These are phyloP conservation scores for Ceratocystis eucalypticola DNA, from an alignment of 2,329 filamentous ascomycete species.

Conservation along the genomic window DNA sequence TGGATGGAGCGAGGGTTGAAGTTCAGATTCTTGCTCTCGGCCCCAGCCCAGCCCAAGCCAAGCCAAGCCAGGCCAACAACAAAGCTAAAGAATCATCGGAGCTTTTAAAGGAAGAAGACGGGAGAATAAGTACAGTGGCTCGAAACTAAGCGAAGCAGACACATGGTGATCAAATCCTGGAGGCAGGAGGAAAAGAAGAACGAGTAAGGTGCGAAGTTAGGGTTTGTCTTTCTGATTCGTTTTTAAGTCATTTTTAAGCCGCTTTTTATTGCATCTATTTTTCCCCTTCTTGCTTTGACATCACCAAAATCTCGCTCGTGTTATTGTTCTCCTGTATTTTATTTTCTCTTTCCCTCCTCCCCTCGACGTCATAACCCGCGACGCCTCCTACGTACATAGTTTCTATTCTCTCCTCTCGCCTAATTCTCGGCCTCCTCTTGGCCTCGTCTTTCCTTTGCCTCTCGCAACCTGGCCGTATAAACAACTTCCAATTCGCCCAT, in stretches of 20 bases:
- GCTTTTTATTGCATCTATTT: background rate
- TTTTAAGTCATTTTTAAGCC: conserved; percentile 1
- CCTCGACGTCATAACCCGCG: background rate
- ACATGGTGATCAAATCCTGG: background rate
- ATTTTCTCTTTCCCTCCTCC: background rate
- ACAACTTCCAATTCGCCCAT: background rate
- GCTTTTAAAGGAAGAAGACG: too few species aligned
- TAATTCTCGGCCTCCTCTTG: background rate
- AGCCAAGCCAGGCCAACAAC: too few species aligned
- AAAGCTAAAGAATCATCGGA: too few species aligned
- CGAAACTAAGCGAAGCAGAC: background rate
- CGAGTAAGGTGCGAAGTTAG: background rate
- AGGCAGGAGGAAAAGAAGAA: too few species aligned
- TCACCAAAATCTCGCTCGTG: too few species aligned
- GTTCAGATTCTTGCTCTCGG: too few species aligned
- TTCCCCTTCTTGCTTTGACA: background rate
- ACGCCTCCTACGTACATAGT: background rate
- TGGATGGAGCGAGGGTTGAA: too few species aligned
- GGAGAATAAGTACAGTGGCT: too few species aligned
- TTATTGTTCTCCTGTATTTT: background rate
- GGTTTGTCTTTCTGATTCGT: background rate
- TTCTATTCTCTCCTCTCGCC: background rate
- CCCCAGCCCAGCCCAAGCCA: too few species aligned
- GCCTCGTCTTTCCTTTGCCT: background rate
- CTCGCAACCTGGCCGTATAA: too few species aligned